Evolutionary conservation across 2,329 filamentous ascomycete genomes (phyloP).

Genomic region (Microcyclosporella mali): DNA sequence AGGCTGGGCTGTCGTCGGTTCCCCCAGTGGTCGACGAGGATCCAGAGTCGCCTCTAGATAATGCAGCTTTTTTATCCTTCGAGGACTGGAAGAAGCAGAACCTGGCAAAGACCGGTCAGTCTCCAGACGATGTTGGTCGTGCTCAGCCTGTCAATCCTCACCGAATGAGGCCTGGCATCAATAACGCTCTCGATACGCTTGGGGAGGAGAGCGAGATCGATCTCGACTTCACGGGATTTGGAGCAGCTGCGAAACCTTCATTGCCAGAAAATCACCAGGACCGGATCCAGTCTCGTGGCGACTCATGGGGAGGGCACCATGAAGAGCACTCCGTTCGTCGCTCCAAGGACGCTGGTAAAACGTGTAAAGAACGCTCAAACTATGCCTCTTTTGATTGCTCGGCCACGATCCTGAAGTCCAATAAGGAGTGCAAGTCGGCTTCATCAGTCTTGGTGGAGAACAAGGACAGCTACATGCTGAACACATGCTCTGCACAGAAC

Average conservation of each 20-base stretch:
- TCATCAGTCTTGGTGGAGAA: constrained; percentile 90
- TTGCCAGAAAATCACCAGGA: neutral
- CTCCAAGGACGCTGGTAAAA: constrained; percentile 91
- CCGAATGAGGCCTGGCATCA: constrained; percentile 49
- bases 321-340: constrained; percentile 6
- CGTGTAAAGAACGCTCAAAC: constrained; percentile 95
- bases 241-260: constrained; percentile 29
- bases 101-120: constrained; percentile 77
- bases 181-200: constrained; percentile 67
- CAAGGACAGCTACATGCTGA: constrained; percentile 97
- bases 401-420: constrained; percentile 86
- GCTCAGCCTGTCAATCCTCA: constrained; percentile 44
- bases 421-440: constrained; percentile 75
- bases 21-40: constrained; percentile 46
- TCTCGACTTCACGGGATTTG: constrained; percentile 62
- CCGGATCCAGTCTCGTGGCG: neutral
- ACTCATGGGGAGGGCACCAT: constrained; percentile 5
- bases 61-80: constrained; percentile 86
- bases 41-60: constrained; percentile 61
- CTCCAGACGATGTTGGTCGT: constrained; percentile 59
- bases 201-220: constrained; percentile 88
- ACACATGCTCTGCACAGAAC: constrained; percentile 77
- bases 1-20: neutral
- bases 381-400: constrained; percentile 97
- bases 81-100: constrained; percentile 98